Base-by-base conservation (phyloP, 331 rosid species). In the Erythrophleum ivorense region DNA sequence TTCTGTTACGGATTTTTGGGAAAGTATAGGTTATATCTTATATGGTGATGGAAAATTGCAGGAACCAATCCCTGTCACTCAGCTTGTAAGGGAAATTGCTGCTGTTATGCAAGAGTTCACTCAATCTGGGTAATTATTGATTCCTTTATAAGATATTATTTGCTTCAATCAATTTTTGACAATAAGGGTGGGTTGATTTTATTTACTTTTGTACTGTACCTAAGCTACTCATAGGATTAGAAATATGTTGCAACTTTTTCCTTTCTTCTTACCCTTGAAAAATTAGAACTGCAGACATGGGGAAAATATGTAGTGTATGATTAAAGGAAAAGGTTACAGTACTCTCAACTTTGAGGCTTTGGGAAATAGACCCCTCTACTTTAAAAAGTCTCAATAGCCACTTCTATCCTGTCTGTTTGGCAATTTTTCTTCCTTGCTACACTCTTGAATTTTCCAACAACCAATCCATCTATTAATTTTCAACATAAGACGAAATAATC, bases 81-180 rank as follows among this genome's bases (percentile, higher is more conserved):
- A 96, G 73, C 99, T 96, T 85, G 97, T 96, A 24, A 89, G 98
- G 94, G 98, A 96, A 88, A 94, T 92, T 72, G 99, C 98, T 7
- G 95, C 99, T 45, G 97, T 94, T 70, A 96, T 96, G 99, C 97
- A 96, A 89, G 99, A 96, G 84, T 96, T 96, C 83, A 96, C 99
- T 83, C 99, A 96, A 81, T 94, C 95, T 50, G 99, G 99, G 99
- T 96, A 90, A 83, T 52, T 82, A 81, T 18, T 57, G 34, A 29
- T 83, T 76, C 54, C 45, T 81, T 41, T 21, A 2, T 49, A 48
- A 46, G 55, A 16, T 38, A 50, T 29, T 19, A 57, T 55, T 64
- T 34, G 21, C 38, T 63, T 21, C 67, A 73, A 75, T 77, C 38
- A 33, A 10, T 7, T 36, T 62, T 78, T 54, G n/a, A 5, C 33